Conservation (phyloP, 768 basidiomycete species). For the Dioszegia hungarica region DNA sequence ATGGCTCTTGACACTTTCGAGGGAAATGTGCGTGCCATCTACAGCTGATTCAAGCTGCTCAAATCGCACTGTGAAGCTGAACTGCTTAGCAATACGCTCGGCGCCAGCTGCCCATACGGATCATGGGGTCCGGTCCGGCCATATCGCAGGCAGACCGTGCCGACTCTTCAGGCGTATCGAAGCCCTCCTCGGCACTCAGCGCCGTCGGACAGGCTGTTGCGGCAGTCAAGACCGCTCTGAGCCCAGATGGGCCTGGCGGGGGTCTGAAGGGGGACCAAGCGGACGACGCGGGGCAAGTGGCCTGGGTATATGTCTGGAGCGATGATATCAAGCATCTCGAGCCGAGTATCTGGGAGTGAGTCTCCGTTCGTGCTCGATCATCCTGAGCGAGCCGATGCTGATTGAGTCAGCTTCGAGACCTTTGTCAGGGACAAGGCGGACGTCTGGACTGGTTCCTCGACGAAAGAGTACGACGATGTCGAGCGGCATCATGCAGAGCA, state of each 20-base stretch:
- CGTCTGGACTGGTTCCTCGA: constrained; percentile 63
- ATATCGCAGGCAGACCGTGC: too few species aligned
- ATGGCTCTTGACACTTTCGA: constrained; percentile 73
- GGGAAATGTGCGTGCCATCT: constrained; percentile 54
- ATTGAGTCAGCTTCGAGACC: constrained; percentile 58
- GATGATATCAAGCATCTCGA: constrained; percentile 52
- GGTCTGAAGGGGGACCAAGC: too few species aligned
- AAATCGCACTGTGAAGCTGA: too few species aligned
- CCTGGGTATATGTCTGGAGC: constrained; percentile 69
- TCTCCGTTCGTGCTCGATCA: not conserved
- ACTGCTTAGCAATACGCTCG: constrained; percentile 73
- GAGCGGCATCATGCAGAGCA: constrained; percentile 51
- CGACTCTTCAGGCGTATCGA: too few species aligned
- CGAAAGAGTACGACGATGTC: constrained; percentile 52
- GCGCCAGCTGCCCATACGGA: constrained; percentile 56
- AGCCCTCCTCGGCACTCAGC: too few species aligned
- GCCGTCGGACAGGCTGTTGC: too few species aligned
- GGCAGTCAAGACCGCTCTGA: too few species aligned
- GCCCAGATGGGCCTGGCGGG: too few species aligned
- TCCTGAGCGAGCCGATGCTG: too few species aligned
- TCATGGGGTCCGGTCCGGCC: constrained; percentile 57
- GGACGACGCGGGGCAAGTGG: constrained; percentile 10
- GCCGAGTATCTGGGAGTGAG: constrained; percentile 61
- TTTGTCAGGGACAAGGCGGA: constrained; percentile 71
- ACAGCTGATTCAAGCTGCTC: not conserved